These are phyloP conservation scores for Vicia faba DNA, from an alignment of 306 rosid genomes.

Conservation along the genomic window DNA sequence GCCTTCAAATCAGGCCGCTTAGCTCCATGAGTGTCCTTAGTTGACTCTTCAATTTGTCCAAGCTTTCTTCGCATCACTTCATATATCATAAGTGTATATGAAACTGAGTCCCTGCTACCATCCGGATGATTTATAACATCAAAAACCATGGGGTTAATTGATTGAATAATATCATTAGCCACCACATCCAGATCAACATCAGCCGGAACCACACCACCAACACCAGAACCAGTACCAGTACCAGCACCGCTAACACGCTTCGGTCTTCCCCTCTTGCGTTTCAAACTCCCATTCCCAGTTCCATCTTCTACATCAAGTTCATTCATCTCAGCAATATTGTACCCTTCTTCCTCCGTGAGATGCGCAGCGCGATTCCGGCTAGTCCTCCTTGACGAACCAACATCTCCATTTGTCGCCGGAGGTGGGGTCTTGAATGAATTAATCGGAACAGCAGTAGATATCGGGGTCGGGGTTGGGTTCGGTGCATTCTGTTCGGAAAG, in stretches of 20 bases:
- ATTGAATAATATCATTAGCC: conserved; percentile 50
- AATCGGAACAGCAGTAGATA: conserved; percentile 72
- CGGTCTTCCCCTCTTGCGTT: conserved; percentile 49
- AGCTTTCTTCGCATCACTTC: conserved; percentile 74
- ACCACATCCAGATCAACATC: conserved; percentile 58
- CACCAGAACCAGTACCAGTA: conserved; percentile 7
- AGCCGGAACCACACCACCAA: conserved; percentile 14
- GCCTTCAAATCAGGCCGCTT: conserved; percentile 84
- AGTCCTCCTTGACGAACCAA: conserved; percentile 41
- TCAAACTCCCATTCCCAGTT: conserved; percentile 45
- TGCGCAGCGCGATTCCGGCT: conserved; percentile 34
- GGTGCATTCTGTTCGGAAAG: conserved; percentile 52
- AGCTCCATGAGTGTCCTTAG: conserved; percentile 52
- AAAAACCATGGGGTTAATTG: conserved; percentile 48
- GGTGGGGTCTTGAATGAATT: conserved; percentile 68
- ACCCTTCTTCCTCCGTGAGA: conserved; percentile 50
- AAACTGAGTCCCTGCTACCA: conserved; percentile 54
- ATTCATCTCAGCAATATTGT: conserved; percentile 3
- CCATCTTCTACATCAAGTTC: conserved; percentile 48
- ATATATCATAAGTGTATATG: conserved; percentile 51
- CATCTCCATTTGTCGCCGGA: conserved; percentile 49
- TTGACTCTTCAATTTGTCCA: conserved; percentile 62
- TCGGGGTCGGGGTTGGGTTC: conserved; percentile 37
- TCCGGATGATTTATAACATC: conserved; percentile 55
- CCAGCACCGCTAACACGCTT: conserved; percentile 33